These are phyloP conservation scores for Thielaviopsis cerberus DNA, from an alignment of 2,329 filamentous ascomycete species.

Conservation along the genomic window DNA sequence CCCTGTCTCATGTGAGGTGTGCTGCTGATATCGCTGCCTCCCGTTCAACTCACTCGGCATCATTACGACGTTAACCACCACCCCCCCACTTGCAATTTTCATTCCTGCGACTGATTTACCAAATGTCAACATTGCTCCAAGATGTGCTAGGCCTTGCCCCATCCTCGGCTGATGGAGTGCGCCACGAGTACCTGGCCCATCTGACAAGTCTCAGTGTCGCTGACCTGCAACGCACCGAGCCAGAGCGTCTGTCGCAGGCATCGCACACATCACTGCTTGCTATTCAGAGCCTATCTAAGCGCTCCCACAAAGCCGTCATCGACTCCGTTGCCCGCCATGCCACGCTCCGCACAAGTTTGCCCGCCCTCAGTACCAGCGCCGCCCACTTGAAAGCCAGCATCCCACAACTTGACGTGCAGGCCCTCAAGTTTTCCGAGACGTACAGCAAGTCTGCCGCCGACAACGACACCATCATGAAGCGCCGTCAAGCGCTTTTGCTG, in stretches of 20 bases:
- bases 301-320: conserved; percentile 72
- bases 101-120: background rate
- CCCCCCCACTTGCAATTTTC: background rate
- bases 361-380: conserved; percentile 46
- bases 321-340: conserved; percentile 60
- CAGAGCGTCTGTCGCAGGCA: conserved; percentile 59
- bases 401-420: conserved; percentile 60
- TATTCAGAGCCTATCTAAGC: conserved; percentile 73
- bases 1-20: background rate
- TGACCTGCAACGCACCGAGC: conserved; percentile 55
- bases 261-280: conserved; percentile 67
- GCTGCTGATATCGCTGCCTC: background rate
- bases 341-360: conserved; percentile 55
- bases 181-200: conserved; percentile 54
- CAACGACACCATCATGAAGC: conserved; percentile 49
- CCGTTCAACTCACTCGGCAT: background rate
- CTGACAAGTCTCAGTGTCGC: conserved; percentile 60
- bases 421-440: conserved; percentile 61
- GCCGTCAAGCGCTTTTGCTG: conserved; percentile 64
- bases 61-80: background rate
- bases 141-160: conserved; percentile 19
- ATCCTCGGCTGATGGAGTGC: conserved; percentile 28
- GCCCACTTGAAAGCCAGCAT: conserved; percentile 51
- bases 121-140: conserved; percentile 22
- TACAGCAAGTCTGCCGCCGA: conserved; percentile 62